Base-by-base conservation (phyloP, 2,329 filamentous ascomycete genomes). In the Aspergillus aculeatus region DNA sequence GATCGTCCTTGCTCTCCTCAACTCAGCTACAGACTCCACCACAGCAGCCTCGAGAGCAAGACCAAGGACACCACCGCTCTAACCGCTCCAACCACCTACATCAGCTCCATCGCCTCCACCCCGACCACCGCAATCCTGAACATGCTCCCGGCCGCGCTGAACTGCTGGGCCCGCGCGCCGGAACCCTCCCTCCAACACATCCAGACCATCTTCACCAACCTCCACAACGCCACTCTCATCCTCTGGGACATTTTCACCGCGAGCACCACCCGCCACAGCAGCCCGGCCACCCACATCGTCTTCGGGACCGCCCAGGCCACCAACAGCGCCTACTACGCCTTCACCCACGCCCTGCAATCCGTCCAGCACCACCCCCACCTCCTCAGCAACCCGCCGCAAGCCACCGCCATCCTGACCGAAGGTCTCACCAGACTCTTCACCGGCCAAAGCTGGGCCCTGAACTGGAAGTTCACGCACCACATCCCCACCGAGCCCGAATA, bases 311-410 rank as follows among this genome's bases (percentile, higher is more conserved):
- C 44, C 10, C 53, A 55, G 14, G 53, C 53, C 11, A 11, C 41
- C 53, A 55, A 55, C 26, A 55, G 53, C 26, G 53, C 53, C 26
- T 47, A 48, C 53, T 55, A 48, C 53, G 47, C 53, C 53, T 55
- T 55, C 12, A 55, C 38, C 12, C 38, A 44, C 16, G 38, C 38
- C 16, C 38, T 55, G 11, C 53, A 55, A 7, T 32, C 53, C 0
- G n/a, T 55, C 1, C 19, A 44, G 3, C 24, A 55, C 38, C 38
- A 44, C 5, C 41, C 41, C 11, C 41, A 44, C 12, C 29, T 31
- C 4, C 16, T 55, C 7, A 19, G 16, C 12, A 48, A 55, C 41
- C 41, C 53, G 2, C 11, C 5, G 24, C n/a, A 31, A 6, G 53
- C 53, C 1, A 55, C 41, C 16, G 24, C 47, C 1, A 55, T 55